Evolutionary conservation across 768 basidiomycete genomes (phyloP).

Genomic region (Boletus edulis): DNA sequence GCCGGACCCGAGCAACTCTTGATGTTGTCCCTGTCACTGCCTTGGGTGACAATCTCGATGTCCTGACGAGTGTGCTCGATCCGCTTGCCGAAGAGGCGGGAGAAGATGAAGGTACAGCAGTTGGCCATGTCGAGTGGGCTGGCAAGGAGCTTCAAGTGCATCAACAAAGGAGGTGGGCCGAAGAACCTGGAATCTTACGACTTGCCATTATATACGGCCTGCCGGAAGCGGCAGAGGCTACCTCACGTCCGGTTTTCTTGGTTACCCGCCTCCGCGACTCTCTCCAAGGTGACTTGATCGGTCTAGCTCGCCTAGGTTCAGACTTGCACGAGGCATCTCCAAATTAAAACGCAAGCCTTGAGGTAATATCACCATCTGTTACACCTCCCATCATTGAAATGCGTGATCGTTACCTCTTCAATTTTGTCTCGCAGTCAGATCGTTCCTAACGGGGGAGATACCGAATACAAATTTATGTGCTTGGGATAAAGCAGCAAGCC

Average conservation of each 20-base stretch:
- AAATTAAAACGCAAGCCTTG: conserved; percentile 26
- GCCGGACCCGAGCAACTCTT: conserved; percentile 36
- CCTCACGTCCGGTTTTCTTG: conserved; percentile 16
- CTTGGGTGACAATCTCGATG: conserved; percentile 21
- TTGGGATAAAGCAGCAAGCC: conserved; percentile 16
- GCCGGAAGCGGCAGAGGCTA: conserved; percentile 12
- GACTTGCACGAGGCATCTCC: conserved; percentile 27
- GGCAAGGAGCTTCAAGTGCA: conserved; percentile 23
- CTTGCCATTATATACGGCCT: conserved; percentile 22
- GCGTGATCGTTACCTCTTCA: conserved; percentile 30
- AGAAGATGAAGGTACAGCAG: conserved; percentile 23
- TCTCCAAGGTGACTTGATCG: conserved; percentile 19
- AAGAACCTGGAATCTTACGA: conserved; percentile 9
- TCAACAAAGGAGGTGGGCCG: conserved; percentile 14
- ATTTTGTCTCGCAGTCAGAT: conserved; percentile 24
- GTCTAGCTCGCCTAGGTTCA: conserved; percentile 13
- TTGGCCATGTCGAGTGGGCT: conserved; percentile 27
- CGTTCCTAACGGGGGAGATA: conserved; percentile 25
- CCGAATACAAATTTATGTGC: conserved; percentile 18
- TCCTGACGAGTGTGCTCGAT: conserved; percentile 16
- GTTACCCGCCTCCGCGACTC: conserved; percentile 10
- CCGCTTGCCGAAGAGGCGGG: conserved; percentile 20
- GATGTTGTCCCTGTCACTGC: conserved; percentile 23
- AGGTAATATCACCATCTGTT: conserved; percentile 34
- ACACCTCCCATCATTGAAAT: conserved; percentile 28